These are phyloP conservation scores for Trichosanthes truncata DNA, from an alignment of 306 rosid genomes.

Conservation along the genomic window DNA sequence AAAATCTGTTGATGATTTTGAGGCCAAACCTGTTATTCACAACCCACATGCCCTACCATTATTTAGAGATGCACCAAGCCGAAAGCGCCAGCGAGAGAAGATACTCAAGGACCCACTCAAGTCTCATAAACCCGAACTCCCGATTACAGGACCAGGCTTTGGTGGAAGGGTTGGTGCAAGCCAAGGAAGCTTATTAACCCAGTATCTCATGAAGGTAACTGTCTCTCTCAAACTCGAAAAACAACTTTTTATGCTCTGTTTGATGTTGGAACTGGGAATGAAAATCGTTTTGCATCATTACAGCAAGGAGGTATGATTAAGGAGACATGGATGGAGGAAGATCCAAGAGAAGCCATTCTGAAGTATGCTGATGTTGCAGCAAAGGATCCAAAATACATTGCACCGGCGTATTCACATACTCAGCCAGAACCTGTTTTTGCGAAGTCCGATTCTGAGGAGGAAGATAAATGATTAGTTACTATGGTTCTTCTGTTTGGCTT, in stretches of 20 bases:
- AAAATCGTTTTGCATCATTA: slow-evolving; percentile 13
- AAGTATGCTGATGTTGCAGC: slow-evolving; percentile 87
- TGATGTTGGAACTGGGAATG: slow-evolving; percentile 14
- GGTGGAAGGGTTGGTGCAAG: slow-evolving; percentile 88
- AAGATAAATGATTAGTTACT: slow-evolving; percentile 45
- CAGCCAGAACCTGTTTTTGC: slow-evolving; percentile 86
- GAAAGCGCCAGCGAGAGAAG: slow-evolving; percentile 83
- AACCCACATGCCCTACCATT: slow-evolving; percentile 90
- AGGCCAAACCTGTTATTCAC: slow-evolving; percentile 78
- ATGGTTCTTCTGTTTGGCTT: neutral
- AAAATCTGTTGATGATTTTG: slow-evolving; percentile 82
- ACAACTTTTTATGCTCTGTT: neutral
- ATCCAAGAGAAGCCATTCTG: slow-evolving; percentile 94
- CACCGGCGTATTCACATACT: slow-evolving; percentile 93
- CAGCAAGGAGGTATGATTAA: slow-evolving; percentile 97
- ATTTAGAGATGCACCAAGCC: slow-evolving; percentile 91
- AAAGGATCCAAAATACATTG: slow-evolving; percentile 79
- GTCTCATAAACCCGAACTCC: slow-evolving; percentile 95
- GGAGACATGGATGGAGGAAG: slow-evolving; percentile 99
- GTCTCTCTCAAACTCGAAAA: slow-evolving; percentile 4
- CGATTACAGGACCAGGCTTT: slow-evolving; percentile 90
- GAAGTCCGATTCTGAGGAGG: slow-evolving; percentile 89
- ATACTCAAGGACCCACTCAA: slow-evolving; percentile 79
- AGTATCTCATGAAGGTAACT: slow-evolving; percentile 83
- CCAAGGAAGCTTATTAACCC: slow-evolving; percentile 94